Conservation (phyloP, 495 filamentous ascomycete species). For the Aspergillus steynii region DNA sequence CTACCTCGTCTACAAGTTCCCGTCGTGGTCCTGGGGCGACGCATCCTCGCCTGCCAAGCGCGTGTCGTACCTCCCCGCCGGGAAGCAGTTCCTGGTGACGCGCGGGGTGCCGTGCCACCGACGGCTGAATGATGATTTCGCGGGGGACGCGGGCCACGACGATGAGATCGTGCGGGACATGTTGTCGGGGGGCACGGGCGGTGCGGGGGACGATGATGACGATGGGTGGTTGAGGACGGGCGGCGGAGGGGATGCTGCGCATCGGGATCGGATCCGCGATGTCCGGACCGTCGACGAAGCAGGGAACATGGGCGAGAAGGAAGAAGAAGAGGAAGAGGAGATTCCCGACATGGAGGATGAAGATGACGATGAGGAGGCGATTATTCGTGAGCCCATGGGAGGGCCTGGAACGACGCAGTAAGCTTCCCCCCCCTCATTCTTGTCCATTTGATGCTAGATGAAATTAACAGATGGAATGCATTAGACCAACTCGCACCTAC, state of each 20-base stretch:
- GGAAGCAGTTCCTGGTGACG: conserved; percentile 95
- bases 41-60: conserved; percentile 76
- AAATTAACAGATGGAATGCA: conserved; percentile 1
- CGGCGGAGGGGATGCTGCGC: conserved; percentile 56
- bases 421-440: conserved; percentile 32
- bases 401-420: conserved; percentile 65
- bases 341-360: conserved; percentile 99
- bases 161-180: conserved; percentile 82
- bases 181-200: conserved; percentile 57
- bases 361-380: conserved; percentile 94
- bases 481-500: conserved; percentile 84
- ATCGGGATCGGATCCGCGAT: conserved; percentile 61
- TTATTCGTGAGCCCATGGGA: conserved; percentile 75
- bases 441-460: neutral
- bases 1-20: conserved; percentile 99
- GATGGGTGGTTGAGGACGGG: conserved; percentile 92
- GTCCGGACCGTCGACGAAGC: conserved; percentile 85
- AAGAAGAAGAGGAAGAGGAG: conserved; percentile 78
- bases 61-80: conserved; percentile 76
- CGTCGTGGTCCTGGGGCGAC: conserved; percentile 96
- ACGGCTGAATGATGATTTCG: conserved; percentile 89
- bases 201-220: conserved; percentile 61
- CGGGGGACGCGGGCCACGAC: conserved; percentile 79
- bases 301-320: conserved; percentile 66
- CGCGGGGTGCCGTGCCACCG: conserved; percentile 90